These are phyloP conservation scores for Neckera pumila DNA, from an alignment of 225 moss, liverwort and hornwort species.

Conservation along the genomic window DNA sequence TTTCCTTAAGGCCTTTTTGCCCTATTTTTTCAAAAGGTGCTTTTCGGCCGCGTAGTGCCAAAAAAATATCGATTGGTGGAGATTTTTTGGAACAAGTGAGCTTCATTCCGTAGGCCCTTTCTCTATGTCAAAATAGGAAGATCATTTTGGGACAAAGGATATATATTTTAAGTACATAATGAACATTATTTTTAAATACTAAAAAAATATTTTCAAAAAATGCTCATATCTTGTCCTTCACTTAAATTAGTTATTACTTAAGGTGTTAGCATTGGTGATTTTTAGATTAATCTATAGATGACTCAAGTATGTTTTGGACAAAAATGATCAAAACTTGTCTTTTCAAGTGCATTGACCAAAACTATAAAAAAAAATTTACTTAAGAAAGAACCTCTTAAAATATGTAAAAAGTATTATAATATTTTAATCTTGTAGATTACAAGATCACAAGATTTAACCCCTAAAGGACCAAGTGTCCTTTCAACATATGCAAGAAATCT, in stretches of 20 bases:
- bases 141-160: too few species aligned
- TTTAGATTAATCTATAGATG: background rate
- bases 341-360: background rate
- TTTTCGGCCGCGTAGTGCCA: too few species aligned
- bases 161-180: background rate
- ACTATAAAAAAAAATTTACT: background rate
- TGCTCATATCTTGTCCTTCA: background rate
- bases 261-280: background rate
- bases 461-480: too few species aligned
- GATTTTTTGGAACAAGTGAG: too few species aligned
- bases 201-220: accelerated
- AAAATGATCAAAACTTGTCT: background rate
- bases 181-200: background rate
- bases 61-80: too few species aligned
- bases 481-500: too few species aligned
- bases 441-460: background rate
- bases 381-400: background rate
- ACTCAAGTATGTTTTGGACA: background rate
- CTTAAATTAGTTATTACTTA: accelerated
- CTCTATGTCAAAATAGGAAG: too few species aligned
- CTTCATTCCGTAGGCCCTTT: too few species aligned
- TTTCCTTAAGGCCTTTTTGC: too few species aligned
- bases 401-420: background rate
- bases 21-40: too few species aligned
- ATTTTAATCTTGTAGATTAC: background rate